Evolutionary conservation across 805 yeast species (phyloP).

Genomic region (Ogataea methylovora): DNA sequence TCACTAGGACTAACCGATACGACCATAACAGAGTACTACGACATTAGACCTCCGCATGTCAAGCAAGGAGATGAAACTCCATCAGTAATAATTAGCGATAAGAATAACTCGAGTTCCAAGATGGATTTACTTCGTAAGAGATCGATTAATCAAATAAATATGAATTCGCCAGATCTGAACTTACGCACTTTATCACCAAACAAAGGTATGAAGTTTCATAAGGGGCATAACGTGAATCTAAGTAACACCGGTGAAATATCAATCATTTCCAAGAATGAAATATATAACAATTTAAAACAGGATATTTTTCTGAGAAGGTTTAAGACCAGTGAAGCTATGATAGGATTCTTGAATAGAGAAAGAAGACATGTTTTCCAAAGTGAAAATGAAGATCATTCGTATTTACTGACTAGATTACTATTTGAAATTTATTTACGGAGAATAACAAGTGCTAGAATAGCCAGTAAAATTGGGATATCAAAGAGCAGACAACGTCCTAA

Average conservation of each 20-base stretch:
- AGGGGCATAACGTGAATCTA: too few relatives aligned
- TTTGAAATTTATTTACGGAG: slow-evolving; percentile 25
- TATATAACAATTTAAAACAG: too few relatives aligned
- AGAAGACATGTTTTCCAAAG: too few relatives aligned
- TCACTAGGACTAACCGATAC: slow-evolving; percentile 10
- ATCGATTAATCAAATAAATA: too few relatives aligned
- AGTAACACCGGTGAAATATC: too few relatives aligned
- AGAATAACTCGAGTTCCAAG: too few relatives aligned
- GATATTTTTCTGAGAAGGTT: slow-evolving; percentile 2
- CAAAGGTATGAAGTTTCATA: too few relatives aligned
- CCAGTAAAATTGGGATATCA: slow-evolving; percentile 17
- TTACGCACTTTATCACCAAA: too few relatives aligned
- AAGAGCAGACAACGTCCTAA: not conserved
- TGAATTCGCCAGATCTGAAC: too few relatives aligned
- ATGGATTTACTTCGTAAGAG: too few relatives aligned
- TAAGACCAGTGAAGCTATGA: slow-evolving; percentile 10
- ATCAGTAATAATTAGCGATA: not conserved
- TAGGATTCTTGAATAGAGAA: slow-evolving; percentile 5
- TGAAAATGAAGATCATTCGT: not conserved
- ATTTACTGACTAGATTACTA: slow-evolving; percentile 17
- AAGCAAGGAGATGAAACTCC: not conserved
- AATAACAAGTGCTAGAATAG: slow-evolving; percentile 22
- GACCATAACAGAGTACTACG: slow-evolving; percentile 1
- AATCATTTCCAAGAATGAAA: too few relatives aligned
- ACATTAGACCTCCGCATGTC: not conserved